Evolutionary conservation across 2,329 filamentous ascomycete species (phyloP).

Genomic region (Sarocladiaceae sp.): DNA sequence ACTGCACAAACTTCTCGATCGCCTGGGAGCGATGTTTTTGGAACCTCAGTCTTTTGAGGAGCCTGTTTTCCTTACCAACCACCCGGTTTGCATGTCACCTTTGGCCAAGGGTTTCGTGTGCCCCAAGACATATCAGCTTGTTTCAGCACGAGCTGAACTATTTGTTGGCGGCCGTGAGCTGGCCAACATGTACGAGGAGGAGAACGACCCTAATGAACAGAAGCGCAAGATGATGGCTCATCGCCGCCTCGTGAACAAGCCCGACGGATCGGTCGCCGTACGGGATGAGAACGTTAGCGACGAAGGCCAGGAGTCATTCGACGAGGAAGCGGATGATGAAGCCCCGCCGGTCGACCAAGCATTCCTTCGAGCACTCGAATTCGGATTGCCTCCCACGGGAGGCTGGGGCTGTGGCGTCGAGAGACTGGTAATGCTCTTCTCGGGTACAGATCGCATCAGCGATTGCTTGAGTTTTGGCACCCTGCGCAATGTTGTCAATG

Average conservation of each 20-base stretch:
- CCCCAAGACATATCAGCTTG: constrained; percentile 58
- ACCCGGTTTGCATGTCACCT: constrained; percentile 85
- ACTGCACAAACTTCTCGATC: constrained; percentile 68
- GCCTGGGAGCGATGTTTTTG: constrained; percentile 67
- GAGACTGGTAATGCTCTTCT: constrained; percentile 84
- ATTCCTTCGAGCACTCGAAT: constrained; percentile 79
- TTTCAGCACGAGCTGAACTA: constrained; percentile 78
- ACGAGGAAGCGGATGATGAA: constrained; percentile 37
- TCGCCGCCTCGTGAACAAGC: constrained; percentile 29
- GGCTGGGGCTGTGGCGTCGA: constrained; percentile 96
- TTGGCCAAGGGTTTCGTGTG: constrained; percentile 82
- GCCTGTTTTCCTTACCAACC: constrained; percentile 83
- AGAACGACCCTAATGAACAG: constrained; percentile 87
- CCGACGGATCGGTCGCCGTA: constrained; percentile 19
- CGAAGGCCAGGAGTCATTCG: constrained; percentile 28
- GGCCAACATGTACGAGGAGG: constrained; percentile 97
- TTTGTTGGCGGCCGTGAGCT: constrained; percentile 77
- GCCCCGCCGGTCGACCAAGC: constrained; percentile 60
- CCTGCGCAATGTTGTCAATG: constrained; percentile 56
- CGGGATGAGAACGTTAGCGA: constrained; percentile 12
- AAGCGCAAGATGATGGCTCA: constrained; percentile 69
- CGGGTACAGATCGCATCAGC: constrained; percentile 68
- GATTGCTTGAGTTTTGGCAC: constrained; percentile 89
- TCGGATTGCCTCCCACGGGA: constrained; percentile 88
- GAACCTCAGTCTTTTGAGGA: constrained; percentile 63